A percentile compares a stretch with the other conserved stretches of the same genome.
phyloP scores from a whole-genome alignment of 148 eudicot species.

The Camellia lanceoleosa region DNA sequence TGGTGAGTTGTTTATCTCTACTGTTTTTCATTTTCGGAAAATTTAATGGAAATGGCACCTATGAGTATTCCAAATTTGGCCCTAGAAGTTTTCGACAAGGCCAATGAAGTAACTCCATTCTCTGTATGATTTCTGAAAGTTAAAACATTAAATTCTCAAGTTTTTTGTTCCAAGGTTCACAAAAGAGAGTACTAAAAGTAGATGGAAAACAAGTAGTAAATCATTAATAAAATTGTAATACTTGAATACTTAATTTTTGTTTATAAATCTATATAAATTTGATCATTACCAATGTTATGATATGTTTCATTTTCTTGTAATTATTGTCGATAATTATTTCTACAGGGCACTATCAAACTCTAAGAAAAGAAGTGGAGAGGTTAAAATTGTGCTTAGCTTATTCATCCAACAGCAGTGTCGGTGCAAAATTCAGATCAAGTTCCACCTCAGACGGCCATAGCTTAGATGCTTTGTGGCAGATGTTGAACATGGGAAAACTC shows the following conservation, averaged over 20 bases:
- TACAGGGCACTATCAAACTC: constrained; percentile 53
- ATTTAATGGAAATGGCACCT: not conserved
- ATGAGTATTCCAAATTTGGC: not conserved
- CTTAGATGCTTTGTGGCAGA: constrained; percentile 39
- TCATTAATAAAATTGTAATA: not conserved
- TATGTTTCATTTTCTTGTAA: not conserved
- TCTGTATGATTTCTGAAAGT: not conserved
- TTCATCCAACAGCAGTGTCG: constrained; percentile 17
- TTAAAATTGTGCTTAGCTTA: constrained; percentile 33
- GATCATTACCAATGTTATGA: not conserved
- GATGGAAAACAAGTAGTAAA: not conserved
- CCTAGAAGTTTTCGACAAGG: not conserved
- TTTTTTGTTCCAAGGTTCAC: not conserved
- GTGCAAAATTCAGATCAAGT: constrained; percentile 21
- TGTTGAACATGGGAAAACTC: constrained; percentile 53
- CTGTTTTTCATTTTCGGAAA: not conserved
- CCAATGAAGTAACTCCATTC: not conserved
- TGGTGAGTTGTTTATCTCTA: constrained; percentile 30
- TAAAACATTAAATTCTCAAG: no score
- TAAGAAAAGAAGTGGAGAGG: constrained; percentile 53
- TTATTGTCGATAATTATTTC: not conserved
- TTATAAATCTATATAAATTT: no score
- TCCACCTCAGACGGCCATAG: constrained; percentile 22
- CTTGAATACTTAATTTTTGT: no score
- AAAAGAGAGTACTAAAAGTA: not conserved